Evolutionary conservation across 2,329 filamentous ascomycete species (phyloP), one percentile per base, ranked within the genome.

Genomic region (Drechslerella stenobrocha): DNA sequence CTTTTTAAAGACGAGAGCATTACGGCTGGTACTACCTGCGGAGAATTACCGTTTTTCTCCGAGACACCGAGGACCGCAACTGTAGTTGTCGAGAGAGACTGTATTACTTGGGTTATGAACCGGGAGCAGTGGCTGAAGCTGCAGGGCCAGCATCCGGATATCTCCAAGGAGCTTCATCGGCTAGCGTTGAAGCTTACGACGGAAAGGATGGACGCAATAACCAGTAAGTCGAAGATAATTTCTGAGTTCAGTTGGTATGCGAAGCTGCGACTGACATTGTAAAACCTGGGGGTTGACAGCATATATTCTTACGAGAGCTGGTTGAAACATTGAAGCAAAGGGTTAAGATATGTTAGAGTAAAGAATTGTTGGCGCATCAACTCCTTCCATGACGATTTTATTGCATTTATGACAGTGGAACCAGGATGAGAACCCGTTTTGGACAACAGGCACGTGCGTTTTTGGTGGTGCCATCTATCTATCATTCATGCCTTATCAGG

Each of bases 21-120:
- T n/a, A 61, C 58, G 6, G 64, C 64, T 9, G 71, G 71, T 13
- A 93, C 93, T 1, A 96, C 93, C 0, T 97, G 92, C 73, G 93
- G 93, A 32, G 93, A 98, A 78, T 77, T 98, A 53, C 93, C 93
- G 0, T 98, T 98, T 79, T 98, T 98, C 78, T 90, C 87, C 1
- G 89, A 95, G 74, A 97, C 92, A 1, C 81, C 84, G 52, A 83
- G 93, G 15, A 97, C 91, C 2, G 90, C 90, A 1, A 96, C 88
- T 0, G 90, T 95, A 8, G 81, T 86, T 42, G 89, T 89, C 1
- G 91, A 97, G 75, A 82, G 86, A 55, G 86, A 92, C 72, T 88
- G 87, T 69, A 84, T 93, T 0, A 84, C 87, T 3, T 98, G 93
- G 93, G 77, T 87, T 69, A 82, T 98, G 78, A 86, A 87, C 61